Evolutionary conservation across 73 alveolate species (phyloP).

Genomic region (Breviolum minutum): DNA sequence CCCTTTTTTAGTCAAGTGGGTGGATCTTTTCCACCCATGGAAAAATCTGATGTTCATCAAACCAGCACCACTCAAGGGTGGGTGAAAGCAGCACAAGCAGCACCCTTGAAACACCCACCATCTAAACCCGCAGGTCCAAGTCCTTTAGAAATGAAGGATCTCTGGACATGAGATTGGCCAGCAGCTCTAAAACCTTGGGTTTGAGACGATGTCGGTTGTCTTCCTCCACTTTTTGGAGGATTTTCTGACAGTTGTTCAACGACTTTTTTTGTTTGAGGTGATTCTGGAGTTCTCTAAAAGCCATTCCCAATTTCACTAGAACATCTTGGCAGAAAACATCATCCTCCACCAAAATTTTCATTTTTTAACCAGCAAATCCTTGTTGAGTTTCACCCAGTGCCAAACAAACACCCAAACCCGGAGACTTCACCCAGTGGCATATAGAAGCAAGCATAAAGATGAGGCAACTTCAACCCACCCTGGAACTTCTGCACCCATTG

Average conservation of each 20-base stretch:
- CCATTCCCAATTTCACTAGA: no score
- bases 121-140: neutral
- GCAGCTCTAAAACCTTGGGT: constrained; percentile 6
- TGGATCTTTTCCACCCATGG: neutral
- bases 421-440: constrained; percentile 4
- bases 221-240: no score
- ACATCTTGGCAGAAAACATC: no score
- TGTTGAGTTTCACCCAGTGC: neutral
- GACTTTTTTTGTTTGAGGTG: no score
- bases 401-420: neutral
- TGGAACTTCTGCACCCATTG: neutral
- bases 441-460: neutral
- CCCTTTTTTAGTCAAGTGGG: no score
- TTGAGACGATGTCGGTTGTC: no score
- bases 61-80: neutral
- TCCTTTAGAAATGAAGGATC: constrained; percentile 36
- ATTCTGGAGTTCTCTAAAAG: no score
- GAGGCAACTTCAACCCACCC: constrained; percentile 31
- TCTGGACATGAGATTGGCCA: neutral
- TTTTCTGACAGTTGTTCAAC: no score
- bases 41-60: neutral
- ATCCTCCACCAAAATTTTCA: no score
- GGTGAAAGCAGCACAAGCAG: neutral
- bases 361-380: no score
- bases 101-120: no score